These are phyloP conservation scores for Parmelia sp. DNA, from an alignment of 495 filamentous ascomycete species.

Conservation along the genomic window DNA sequence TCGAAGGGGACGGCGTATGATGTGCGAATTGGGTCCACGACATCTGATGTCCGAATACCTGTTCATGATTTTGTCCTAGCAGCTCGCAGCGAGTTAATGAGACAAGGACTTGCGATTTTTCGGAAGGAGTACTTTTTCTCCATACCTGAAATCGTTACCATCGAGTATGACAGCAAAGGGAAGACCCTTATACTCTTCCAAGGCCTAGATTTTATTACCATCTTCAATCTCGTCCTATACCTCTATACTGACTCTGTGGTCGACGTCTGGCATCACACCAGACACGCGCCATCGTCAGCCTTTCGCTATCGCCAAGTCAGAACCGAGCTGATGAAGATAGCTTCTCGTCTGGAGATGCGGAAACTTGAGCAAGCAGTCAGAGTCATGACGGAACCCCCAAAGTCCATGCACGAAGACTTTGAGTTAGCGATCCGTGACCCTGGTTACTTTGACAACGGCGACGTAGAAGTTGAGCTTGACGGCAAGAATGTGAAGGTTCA, in stretches of 20 bases:
- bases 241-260: conserved; percentile 73
- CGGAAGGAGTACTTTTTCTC: conserved; percentile 39
- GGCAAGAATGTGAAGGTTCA: conserved; percentile 61
- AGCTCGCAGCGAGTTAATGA: conserved; percentile 63
- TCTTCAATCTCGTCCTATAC: conserved; percentile 74
- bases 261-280: conserved; percentile 75
- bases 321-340: conserved; percentile 74
- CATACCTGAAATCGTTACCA: conserved; percentile 53
- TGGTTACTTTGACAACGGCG: conserved; percentile 64
- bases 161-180: conserved; percentile 47
- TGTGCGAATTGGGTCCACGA: conserved; percentile 48
- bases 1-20: conserved; percentile 30
- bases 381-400: conserved; percentile 58
- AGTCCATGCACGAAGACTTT: conserved; percentile 61
- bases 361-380: conserved; percentile 69
- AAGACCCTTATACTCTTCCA: conserved; percentile 51
- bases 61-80: conserved; percentile 75
- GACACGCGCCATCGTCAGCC: conserved; percentile 53
- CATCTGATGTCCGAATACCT: conserved; percentile 63
- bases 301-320: conserved; percentile 70
- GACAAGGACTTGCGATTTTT: conserved; percentile 52
- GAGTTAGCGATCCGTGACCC: conserved; percentile 57
- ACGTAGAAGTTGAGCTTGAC: conserved; percentile 70
- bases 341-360: conserved; percentile 56
- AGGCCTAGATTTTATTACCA: conserved; percentile 62